A percentile compares a stretch with the other conserved stretches of the same genome.
phyloP scores from a whole-genome alignment of 768 basidiomycete species.

The Chalciporus chontae region DNA sequence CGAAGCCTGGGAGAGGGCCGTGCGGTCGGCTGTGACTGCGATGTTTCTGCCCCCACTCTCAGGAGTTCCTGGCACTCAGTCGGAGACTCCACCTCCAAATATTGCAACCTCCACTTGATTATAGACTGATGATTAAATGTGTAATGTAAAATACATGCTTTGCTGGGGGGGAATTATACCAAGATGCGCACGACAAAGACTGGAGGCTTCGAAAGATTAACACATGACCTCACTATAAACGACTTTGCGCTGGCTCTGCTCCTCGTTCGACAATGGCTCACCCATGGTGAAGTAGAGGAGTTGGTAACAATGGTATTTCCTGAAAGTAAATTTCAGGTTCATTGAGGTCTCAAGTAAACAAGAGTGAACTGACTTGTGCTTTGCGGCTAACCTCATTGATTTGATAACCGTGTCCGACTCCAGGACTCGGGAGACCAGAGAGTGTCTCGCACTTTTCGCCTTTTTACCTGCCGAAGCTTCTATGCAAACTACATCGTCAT shows the following conservation, averaged over 20 bases:
- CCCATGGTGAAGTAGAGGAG: conserved; percentile 79
- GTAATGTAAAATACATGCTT: background rate
- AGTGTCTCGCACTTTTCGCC: conserved; percentile 1
- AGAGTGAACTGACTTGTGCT: conserved; percentile 40
- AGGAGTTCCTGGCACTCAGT: conserved; percentile 18
- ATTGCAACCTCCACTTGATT: conserved; percentile 41
- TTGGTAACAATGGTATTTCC: conserved; percentile 60
- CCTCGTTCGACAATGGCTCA: conserved; percentile 51
- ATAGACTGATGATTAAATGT: background rate
- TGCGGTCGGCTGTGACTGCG: conserved; percentile 69
- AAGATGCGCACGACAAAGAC: background rate
- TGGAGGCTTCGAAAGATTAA: conserved; percentile 4
- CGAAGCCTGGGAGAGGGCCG: conserved; percentile 83
- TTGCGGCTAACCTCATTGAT: conserved; percentile 46
- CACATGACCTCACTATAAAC: conserved; percentile 47
- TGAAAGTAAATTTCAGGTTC: conserved; percentile 2
- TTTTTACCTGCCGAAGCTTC: conserved; percentile 15
- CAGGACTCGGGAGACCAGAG: conserved; percentile 12
- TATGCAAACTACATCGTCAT: conserved; percentile 28
- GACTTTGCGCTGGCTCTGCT: conserved; percentile 47
- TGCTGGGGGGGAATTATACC: background rate
- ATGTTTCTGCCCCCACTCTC: conserved; percentile 57
- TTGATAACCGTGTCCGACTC: conserved; percentile 37
- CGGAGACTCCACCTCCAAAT: conserved; percentile 33
- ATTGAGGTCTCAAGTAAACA: background rate